Percentiles rank a stretch among this genome's conserved stretches.
Evolutionary conservation across 148 eudicot genomes (phyloP).

Genomic region (Chenopodium formosanum): DNA sequence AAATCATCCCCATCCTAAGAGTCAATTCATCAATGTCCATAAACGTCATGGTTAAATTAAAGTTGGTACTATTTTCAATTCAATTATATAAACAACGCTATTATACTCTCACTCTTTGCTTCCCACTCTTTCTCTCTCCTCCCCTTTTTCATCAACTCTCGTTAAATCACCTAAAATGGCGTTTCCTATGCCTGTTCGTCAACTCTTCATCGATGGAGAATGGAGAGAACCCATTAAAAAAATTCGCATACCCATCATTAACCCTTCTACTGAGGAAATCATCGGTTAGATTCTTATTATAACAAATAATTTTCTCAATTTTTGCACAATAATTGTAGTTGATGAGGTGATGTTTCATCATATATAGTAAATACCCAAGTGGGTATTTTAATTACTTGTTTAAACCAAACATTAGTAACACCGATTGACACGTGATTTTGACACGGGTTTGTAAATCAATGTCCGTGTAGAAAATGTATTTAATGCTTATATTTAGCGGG

Average conservation of each 20-base stretch:
- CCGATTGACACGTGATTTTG: not conserved
- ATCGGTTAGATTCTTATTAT: slow-evolving; percentile 42
- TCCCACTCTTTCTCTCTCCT: slow-evolving; percentile 12
- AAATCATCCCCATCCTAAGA: not conserved
- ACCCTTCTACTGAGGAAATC: slow-evolving; percentile 78
- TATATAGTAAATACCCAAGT: not conserved
- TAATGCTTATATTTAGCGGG: no score
- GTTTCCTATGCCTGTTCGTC: slow-evolving; percentile 55
- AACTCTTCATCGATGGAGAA: slow-evolving; percentile 81
- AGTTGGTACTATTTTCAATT: no score
- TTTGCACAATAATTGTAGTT: not conserved
- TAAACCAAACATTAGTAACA: no score
- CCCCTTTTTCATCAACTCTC: not conserved
- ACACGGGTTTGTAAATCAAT: no score
- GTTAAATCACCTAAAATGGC: slow-evolving; percentile 22
- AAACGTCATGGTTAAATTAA: not conserved
- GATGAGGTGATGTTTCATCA: not conserved
- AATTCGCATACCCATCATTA: slow-evolving; percentile 69
- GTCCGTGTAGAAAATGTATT: no score
- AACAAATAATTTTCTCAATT: not conserved
- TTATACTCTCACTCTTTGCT: not conserved
- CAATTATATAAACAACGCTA: no score
- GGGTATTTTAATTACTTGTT: not conserved
- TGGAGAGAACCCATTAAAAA: slow-evolving; percentile 73
- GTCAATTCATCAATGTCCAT: not conserved